A percentile compares a stretch with the other conserved stretches of the same genome.
These are phyloP conservation scores for Cruciata laevipes DNA, from an alignment of 257 asterid species.

Conservation along the genomic window DNA sequence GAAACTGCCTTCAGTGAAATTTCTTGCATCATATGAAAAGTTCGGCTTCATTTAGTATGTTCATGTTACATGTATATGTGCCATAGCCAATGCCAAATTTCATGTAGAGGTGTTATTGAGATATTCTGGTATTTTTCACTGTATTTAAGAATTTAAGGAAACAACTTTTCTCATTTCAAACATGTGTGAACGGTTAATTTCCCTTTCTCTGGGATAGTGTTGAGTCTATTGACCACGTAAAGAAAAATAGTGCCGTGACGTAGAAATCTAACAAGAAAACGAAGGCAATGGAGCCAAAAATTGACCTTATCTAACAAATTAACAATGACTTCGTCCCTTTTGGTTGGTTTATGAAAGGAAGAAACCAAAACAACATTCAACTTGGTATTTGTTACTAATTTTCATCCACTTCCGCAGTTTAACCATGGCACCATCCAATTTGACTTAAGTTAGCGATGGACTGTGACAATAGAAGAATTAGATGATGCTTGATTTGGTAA, in stretches of 20 bases:
- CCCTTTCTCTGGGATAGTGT: background rate
- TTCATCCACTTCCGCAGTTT: no score
- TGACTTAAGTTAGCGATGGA: no score
- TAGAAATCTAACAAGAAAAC: background rate
- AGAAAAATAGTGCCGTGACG: background rate
- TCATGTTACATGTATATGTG: background rate
- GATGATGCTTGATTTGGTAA: no score
- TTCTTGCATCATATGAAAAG: background rate
- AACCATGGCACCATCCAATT: no score
- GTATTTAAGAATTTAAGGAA: no score
- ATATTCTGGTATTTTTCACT: no score
- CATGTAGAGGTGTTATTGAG: no score
- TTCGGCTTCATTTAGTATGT: background rate
- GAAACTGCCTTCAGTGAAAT: constrained; percentile 1
- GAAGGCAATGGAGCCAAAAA: background rate
- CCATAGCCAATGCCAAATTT: background rate
- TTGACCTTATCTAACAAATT: background rate
- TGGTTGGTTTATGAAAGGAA: background rate
- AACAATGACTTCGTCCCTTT: background rate
- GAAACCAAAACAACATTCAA: no score
- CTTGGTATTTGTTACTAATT: no score
- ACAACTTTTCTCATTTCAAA: no score
- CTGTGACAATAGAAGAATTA: no score
- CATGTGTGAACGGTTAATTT: background rate
- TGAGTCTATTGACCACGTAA: no score